These are phyloP conservation scores for Aureobasidium pullulans DNA, from an alignment of 2,329 filamentous ascomycete species.

Conservation along the genomic window DNA sequence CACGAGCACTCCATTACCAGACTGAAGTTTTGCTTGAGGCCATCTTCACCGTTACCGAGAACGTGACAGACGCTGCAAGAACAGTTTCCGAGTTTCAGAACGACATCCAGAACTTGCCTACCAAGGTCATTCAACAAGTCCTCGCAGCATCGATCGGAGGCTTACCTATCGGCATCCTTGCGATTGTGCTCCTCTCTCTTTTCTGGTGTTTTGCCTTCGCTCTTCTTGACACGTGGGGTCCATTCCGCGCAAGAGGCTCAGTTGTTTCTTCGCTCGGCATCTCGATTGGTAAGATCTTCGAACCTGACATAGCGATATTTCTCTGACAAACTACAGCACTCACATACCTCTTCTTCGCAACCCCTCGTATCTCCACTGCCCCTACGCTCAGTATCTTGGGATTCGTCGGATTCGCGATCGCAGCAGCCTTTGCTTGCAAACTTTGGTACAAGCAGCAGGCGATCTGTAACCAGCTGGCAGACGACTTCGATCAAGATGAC, in stretches of 20 bases:
- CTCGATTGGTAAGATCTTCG: background rate
- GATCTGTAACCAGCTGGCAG: background rate
- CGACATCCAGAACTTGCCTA: slow-evolving; percentile 4
- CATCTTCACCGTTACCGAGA: background rate
- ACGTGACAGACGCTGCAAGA: slow-evolving; percentile 10
- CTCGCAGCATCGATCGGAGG: background rate
- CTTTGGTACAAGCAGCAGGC: slow-evolving; percentile 10
- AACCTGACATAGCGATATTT: background rate
- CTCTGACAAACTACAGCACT: background rate
- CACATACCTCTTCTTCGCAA: background rate
- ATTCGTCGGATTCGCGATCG: background rate
- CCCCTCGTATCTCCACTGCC: background rate
- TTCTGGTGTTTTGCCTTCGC: slow-evolving; percentile 2
- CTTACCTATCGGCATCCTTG: background rate
- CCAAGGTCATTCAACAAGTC: slow-evolving; percentile 4
- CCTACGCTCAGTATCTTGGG: background rate
- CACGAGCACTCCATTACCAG: background rate
- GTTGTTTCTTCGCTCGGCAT: slow-evolving; percentile 2
- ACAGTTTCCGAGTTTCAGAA: slow-evolving; percentile 5
- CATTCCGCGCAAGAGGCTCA: background rate
- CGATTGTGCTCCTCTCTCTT: background rate
- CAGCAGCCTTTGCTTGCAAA: background rate
- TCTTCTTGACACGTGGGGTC: slow-evolving; percentile 9
- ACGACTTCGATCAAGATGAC: background rate
- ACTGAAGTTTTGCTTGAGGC: background rate